Evolutionary conservation across 768 basidiomycete species (phyloP).

Genomic region (Pisolithus marmoratus): DNA sequence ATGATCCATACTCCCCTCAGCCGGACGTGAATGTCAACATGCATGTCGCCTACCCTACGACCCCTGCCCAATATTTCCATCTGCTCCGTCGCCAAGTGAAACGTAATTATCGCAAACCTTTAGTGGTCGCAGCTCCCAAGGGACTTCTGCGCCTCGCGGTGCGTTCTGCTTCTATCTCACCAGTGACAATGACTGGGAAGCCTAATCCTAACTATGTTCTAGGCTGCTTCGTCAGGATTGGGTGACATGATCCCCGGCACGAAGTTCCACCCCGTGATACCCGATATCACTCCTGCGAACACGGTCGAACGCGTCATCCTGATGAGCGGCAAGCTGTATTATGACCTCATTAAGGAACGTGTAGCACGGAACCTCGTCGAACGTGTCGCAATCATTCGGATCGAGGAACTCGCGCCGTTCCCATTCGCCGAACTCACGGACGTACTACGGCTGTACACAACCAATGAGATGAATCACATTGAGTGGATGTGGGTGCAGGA

Average conservation of each 20-base stretch:
- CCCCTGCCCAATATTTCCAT: slow-evolving; percentile 91
- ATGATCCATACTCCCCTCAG: slow-evolving; percentile 49
- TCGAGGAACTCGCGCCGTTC: slow-evolving; percentile 88
- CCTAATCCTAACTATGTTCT: background rate
- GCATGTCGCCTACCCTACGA: slow-evolving; percentile 81
- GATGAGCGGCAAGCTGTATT: slow-evolving; percentile 82
- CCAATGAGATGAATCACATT: slow-evolving; percentile 28
- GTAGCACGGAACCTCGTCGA: slow-evolving; percentile 40
- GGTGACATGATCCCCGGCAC: slow-evolving; percentile 55
- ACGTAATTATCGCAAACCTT: slow-evolving; percentile 81
- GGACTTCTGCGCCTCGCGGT: slow-evolving; percentile 74
- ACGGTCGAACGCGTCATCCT: slow-evolving; percentile 62
- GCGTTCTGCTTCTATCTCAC: slow-evolving; percentile 16
- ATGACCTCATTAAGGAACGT: slow-evolving; percentile 75
- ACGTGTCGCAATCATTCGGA: slow-evolving; percentile 61
- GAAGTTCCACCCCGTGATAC: slow-evolving; percentile 62
- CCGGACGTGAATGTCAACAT: slow-evolving; percentile 61
- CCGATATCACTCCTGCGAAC: slow-evolving; percentile 35
- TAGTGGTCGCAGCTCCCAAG: slow-evolving; percentile 83
- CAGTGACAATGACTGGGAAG: background rate
- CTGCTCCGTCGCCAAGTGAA: slow-evolving; percentile 80
- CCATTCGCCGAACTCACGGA: slow-evolving; percentile 55
- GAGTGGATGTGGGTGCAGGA: slow-evolving; percentile 71
- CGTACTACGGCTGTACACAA: slow-evolving; percentile 41
- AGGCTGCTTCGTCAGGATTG: slow-evolving; percentile 73